Evolutionary conservation across 192 early-diverging fungal species (phyloP).

Genomic region (Powellomyces hirtus): DNA sequence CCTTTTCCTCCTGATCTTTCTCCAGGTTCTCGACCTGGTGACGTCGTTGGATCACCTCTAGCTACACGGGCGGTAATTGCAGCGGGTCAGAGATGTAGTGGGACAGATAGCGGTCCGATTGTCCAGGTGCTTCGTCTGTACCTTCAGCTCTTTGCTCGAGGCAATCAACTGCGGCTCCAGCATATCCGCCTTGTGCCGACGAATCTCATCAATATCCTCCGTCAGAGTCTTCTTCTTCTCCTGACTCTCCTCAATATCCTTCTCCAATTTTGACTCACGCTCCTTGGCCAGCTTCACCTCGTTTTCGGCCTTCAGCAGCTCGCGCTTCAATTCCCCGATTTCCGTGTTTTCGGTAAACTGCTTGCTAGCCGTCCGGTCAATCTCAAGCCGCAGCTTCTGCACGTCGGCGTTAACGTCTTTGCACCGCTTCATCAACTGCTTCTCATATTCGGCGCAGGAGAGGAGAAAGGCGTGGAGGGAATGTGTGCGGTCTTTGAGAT

Average conservation of each 20-base stretch:
- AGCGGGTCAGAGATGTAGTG: too few relatives aligned
- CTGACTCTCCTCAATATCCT: slow-evolving; percentile 53
- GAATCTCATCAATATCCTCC: slow-evolving; percentile 61
- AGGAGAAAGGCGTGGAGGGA: slow-evolving; percentile 43
- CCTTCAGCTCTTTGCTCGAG: slow-evolving; percentile 62
- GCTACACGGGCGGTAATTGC: too few relatives aligned
- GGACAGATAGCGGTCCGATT: too few relatives aligned
- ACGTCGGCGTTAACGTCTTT: slow-evolving; percentile 48
- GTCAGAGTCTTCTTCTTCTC: slow-evolving; percentile 38
- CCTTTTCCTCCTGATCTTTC: slow-evolving; percentile 66
- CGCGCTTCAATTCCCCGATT: slow-evolving; percentile 61
- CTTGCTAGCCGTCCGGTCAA: slow-evolving; percentile 46
- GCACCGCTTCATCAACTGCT: slow-evolving; percentile 45
- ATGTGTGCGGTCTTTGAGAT: slow-evolving; percentile 40
- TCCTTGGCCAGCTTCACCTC: slow-evolving; percentile 55
- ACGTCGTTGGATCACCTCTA: slow-evolving; percentile 57
- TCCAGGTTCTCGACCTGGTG: slow-evolving; percentile 64
- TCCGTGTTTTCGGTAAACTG: slow-evolving; percentile 53
- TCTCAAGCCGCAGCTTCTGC: slow-evolving; percentile 51
- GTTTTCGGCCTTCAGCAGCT: slow-evolving; percentile 60
- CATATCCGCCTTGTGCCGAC: slow-evolving; percentile 65
- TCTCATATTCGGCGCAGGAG: slow-evolving; percentile 46
- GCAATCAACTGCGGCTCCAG: slow-evolving; percentile 62
- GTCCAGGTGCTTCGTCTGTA: too few relatives aligned
- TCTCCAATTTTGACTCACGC: slow-evolving; percentile 45